Percentiles rank a stretch among this genome's conserved stretches.
Evolutionary conservation across 345 rosid species (phyloP).

Genomic region (Clarkia xantiana): DNA sequence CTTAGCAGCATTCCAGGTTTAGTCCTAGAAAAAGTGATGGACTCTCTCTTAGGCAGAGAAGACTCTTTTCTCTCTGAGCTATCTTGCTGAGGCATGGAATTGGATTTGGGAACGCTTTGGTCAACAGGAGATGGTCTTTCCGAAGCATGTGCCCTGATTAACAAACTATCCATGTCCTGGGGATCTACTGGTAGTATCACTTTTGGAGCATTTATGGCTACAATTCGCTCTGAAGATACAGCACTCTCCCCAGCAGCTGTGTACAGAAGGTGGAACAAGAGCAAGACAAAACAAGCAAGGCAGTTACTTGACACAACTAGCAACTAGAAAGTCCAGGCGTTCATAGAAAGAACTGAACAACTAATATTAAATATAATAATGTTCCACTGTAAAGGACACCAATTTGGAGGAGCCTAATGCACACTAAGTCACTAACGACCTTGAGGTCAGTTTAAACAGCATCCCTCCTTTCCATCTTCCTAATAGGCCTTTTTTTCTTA

Average conservation of each 20-base stretch:
- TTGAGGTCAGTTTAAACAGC: too few relatives aligned
- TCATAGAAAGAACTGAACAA: too few relatives aligned
- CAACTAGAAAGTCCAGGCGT: too few relatives aligned
- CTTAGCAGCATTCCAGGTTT: slow-evolving; percentile 86
- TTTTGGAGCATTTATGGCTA: slow-evolving; percentile 34
- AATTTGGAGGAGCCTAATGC: too few relatives aligned
- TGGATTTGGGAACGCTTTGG: slow-evolving; percentile 32
- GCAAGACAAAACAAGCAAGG: background rate
- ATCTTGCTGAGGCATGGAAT: slow-evolving; percentile 22
- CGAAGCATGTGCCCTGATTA: slow-evolving; percentile 27
- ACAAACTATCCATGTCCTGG: slow-evolving; percentile 15
- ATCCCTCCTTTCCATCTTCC: too few relatives aligned
- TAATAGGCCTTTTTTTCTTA: too few relatives aligned
- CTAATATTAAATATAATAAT: too few relatives aligned
- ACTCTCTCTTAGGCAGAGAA: slow-evolving; percentile 36
- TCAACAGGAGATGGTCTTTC: slow-evolving; percentile 14
- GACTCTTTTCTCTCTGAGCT: slow-evolving; percentile 34
- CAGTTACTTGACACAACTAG: background rate
- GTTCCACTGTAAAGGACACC: too few relatives aligned
- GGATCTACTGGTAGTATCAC: slow-evolving; percentile 18
- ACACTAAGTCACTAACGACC: too few relatives aligned
- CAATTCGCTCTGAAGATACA: slow-evolving; percentile 28
- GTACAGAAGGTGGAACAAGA: slow-evolving; percentile 9
- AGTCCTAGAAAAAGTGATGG: slow-evolving; percentile 72
- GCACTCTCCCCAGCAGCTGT: slow-evolving; percentile 59